These are phyloP conservation scores for Tolypocladium tropicale DNA, from an alignment of 2,329 filamentous ascomycete genomes.

Conservation along the genomic window DNA sequence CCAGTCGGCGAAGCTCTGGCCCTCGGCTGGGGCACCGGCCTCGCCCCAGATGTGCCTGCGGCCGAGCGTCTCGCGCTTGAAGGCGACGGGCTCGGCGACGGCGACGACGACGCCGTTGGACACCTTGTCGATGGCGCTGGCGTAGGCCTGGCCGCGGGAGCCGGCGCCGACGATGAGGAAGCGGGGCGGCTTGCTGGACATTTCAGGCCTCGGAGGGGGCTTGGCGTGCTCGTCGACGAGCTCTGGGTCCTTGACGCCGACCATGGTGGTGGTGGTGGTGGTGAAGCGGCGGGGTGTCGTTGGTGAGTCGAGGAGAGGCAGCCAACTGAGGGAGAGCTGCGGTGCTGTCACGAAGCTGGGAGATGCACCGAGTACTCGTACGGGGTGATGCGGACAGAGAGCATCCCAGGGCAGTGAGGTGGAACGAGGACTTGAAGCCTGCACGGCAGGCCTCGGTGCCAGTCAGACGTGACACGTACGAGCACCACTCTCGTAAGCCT, in stretches of 20 bases:
- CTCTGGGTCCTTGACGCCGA: slow-evolving; percentile 11
- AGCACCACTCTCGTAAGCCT: too few relatives aligned
- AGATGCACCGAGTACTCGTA: background rate
- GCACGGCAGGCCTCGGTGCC: too few relatives aligned
- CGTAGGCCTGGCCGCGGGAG: slow-evolving; percentile 67
- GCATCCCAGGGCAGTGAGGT: background rate
- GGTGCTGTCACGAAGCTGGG: background rate
- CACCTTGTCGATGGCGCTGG: slow-evolving; percentile 52
- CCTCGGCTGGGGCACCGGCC: slow-evolving; percentile 33
- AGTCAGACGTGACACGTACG: too few relatives aligned
- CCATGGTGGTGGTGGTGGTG: slow-evolving; percentile 7
- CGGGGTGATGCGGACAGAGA: background rate
- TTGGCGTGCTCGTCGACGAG: slow-evolving; percentile 10
- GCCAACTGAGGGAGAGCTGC: background rate
- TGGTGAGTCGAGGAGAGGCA: too few relatives aligned
- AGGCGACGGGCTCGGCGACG: slow-evolving; percentile 71
- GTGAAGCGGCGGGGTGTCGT: too few relatives aligned
- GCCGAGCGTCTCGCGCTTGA: slow-evolving; percentile 65
- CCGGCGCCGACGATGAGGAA: slow-evolving; percentile 78
- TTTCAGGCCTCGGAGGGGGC: slow-evolving; percentile 29
- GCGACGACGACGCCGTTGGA: slow-evolving; percentile 62
- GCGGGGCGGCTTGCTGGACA: slow-evolving; percentile 44
- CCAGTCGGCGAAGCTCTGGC: slow-evolving; percentile 67
- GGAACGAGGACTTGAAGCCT: background rate
- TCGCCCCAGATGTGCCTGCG: slow-evolving; percentile 62